A percentile compares a stretch with the other conserved stretches of the same genome.
These are phyloP conservation scores for Colletotrichum cereale DNA, from an alignment of 2,329 filamentous ascomycete genomes.

Conservation along the genomic window DNA sequence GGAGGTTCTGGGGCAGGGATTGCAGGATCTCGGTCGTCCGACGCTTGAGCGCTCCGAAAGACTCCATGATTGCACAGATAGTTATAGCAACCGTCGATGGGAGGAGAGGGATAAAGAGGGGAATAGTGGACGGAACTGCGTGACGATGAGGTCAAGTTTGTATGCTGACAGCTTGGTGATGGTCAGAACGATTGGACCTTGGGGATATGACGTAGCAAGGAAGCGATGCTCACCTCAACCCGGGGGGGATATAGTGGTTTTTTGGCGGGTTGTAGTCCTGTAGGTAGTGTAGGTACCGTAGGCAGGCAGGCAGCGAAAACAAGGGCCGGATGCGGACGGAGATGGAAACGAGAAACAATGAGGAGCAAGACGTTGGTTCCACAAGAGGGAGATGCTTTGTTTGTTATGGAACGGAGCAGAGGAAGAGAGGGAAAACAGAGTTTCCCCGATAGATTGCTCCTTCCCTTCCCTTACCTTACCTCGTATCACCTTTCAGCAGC, in stretches of 20 bases:
- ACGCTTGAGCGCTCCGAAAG: constrained; percentile 65
- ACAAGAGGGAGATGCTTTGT: neutral
- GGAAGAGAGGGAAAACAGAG: constrained; percentile 3
- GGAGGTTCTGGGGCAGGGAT: constrained; percentile 62
- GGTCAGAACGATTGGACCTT: constrained; percentile 2
- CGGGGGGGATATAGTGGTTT: neutral
- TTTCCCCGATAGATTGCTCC: constrained; percentile 1
- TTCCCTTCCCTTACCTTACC: neutral
- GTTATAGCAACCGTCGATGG: constrained; percentile 4
- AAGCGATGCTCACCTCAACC: constrained; percentile 27
- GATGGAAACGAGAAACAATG: neutral
- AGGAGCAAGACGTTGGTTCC: neutral
- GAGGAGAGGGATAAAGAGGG: neutral
- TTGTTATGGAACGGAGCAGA: neutral
- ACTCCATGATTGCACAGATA: constrained; percentile 57
- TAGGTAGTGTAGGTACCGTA: too few relatives aligned
- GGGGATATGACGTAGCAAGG: constrained; percentile 38
- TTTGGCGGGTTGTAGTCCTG: constrained; percentile 17
- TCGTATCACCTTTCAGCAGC: constrained; percentile 31
- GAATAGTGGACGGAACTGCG: constrained; percentile 21
- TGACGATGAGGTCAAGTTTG: constrained; percentile 30
- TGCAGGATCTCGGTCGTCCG: constrained; percentile 66
- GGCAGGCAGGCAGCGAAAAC: constrained; percentile 5
- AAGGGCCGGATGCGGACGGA: constrained; percentile 21
- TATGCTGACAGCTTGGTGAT: constrained; percentile 32